Percentiles rank a stretch among this genome's conserved stretches.
These are phyloP conservation scores for Lepidium sativum DNA, from an alignment of 345 rosid genomes.

Conservation along the genomic window DNA sequence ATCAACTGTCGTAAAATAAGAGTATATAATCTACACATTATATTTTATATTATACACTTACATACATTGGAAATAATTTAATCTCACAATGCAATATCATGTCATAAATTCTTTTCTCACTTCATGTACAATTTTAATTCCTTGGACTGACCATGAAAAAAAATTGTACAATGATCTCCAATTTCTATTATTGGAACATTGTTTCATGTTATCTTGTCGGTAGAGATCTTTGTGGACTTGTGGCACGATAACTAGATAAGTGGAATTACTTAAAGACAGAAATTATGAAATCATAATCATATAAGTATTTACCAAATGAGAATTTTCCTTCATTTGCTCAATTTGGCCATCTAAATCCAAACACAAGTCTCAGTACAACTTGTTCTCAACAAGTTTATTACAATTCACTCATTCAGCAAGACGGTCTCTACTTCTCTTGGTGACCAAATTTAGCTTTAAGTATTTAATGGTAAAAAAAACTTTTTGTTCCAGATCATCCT, in stretches of 20 bases:
- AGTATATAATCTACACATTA: not conserved
- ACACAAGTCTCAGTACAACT: not conserved
- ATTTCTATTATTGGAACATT: not conserved
- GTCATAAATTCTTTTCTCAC: not conserved
- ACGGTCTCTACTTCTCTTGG: not conserved
- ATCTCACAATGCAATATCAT: not conserved
- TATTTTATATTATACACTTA: not conserved
- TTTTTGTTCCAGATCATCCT: no score
- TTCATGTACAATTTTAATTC: slow-evolving; percentile 5
- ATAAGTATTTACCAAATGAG: not conserved
- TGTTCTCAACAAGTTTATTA: not conserved
- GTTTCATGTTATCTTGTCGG: not conserved
- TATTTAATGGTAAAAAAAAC: not conserved
- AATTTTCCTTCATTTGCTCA: not conserved
- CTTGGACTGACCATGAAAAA: slow-evolving; percentile 14
- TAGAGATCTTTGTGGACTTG: not conserved
- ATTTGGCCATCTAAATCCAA: not conserved
- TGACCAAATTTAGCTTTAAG: not conserved
- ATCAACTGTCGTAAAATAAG: slow-evolving; percentile 10
- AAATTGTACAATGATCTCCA: slow-evolving; percentile 8
- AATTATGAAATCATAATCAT: not conserved
- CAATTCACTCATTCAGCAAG: not conserved
- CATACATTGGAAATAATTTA: slow-evolving; percentile 13
- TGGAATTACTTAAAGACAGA: no score
- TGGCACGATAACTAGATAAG: not conserved